phyloP scores from a whole-genome alignment of 2,329 filamentous ascomycete species.

The Penicillium sp. region DNA sequence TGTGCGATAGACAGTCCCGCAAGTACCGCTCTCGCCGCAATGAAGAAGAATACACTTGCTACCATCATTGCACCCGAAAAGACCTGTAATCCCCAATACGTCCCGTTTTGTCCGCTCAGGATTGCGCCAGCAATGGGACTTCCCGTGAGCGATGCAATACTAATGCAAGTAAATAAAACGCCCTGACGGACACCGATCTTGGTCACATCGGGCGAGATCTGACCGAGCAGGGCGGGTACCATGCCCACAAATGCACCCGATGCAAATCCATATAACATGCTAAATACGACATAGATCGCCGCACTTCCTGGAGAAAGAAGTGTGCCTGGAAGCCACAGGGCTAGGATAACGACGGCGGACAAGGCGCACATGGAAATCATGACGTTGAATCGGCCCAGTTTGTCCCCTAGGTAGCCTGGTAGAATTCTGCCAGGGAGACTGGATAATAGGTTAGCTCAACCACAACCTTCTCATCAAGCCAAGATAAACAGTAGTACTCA shows the following conservation, averaged over 20 bases:
- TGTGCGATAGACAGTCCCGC: constrained; percentile 1
- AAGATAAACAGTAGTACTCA: neutral
- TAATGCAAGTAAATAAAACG: constrained; percentile 58
- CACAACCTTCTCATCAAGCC: neutral
- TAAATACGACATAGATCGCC: constrained; percentile 61
- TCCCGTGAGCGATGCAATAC: constrained; percentile 63
- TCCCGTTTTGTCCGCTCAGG: constrained; percentile 47
- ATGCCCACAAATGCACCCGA: constrained; percentile 65
- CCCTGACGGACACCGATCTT: constrained; percentile 67
- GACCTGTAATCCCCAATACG: constrained; percentile 60
- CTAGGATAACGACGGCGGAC: constrained; percentile 26
- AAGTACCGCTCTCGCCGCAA: constrained; percentile 19
- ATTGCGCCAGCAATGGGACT: constrained; percentile 66
- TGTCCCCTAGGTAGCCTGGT: constrained; percentile 55
- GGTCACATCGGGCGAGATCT: constrained; percentile 62
- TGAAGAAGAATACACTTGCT: constrained; percentile 42
- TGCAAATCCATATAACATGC: constrained; percentile 64
- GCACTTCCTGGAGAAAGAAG: constrained; percentile 48
- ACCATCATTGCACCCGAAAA: constrained; percentile 58
- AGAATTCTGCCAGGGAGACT: constrained; percentile 56
- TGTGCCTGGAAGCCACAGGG: constrained; percentile 13
- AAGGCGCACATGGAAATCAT: constrained; percentile 12
- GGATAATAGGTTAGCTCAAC: constrained; percentile 43
- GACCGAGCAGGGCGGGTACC: constrained; percentile 62
- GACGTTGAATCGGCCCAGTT: constrained; percentile 27